phyloP scores from a whole-genome alignment of 306 rosid species.

The Sechiopsis laciniata region DNA sequence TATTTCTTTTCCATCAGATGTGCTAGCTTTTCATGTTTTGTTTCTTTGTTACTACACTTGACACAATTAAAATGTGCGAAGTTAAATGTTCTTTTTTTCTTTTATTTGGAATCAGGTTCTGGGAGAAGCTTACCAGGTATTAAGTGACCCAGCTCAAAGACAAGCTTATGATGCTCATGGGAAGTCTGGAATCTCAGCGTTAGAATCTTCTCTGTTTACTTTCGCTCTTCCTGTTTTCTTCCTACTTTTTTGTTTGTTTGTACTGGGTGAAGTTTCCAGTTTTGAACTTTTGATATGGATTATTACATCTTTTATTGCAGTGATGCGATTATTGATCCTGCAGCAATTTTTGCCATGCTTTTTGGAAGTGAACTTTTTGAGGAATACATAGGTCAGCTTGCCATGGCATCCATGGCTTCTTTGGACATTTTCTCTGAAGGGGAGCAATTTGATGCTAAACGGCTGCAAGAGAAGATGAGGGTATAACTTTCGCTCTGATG shows the following conservation, averaged over 20 bases:
- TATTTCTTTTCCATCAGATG: not conserved
- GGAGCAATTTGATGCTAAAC: constrained; percentile 76
- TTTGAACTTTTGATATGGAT: constrained; percentile 25
- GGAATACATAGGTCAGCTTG: constrained; percentile 92
- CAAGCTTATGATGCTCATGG: constrained; percentile 88
- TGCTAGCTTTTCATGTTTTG: not conserved
- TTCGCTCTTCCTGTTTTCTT: constrained; percentile 3
- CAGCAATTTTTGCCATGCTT: constrained; percentile 98
- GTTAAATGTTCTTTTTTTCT: not conserved
- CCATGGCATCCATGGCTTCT: constrained; percentile 98
- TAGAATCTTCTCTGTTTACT: constrained; percentile 28
- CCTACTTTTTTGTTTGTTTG: not conserved
- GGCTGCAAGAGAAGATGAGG: constrained; percentile 92
- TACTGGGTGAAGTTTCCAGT: constrained; percentile 18
- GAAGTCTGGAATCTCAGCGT: constrained; percentile 95
- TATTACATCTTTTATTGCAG: constrained; percentile 37
- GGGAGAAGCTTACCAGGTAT: constrained; percentile 97
- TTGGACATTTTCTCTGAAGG: constrained; percentile 81
- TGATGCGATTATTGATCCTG: constrained; percentile 92
- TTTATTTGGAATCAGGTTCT: constrained; percentile 52
- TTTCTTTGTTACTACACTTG: not conserved
- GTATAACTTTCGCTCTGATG: constrained; percentile 30
- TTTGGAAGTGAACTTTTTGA: constrained; percentile 99
- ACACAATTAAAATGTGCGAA: not conserved
- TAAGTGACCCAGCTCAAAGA: constrained; percentile 79